Conservation (phyloP, 2,329 filamentous ascomycete species). For the Daldinia sp. region DNA sequence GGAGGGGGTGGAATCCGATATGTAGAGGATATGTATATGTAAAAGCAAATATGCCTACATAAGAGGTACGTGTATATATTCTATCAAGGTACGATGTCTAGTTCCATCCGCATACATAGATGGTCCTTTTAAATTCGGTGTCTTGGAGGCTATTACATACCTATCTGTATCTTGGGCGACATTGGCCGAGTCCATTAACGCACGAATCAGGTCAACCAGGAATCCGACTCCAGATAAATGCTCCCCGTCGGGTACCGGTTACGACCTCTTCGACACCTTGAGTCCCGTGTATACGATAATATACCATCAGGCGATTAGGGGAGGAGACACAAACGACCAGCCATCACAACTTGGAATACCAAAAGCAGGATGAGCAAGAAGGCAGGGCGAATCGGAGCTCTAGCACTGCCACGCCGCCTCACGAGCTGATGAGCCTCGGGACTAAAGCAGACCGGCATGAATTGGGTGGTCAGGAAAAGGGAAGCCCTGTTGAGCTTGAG, state of each 20-base stretch:
- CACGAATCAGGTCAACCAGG: background rate
- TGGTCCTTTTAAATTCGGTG: no score
- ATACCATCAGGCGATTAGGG: background rate
- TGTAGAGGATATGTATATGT: no score
- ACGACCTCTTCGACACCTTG: background rate
- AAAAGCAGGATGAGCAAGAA: background rate
- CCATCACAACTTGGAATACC: background rate
- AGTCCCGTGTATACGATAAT: background rate
- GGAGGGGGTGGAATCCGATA: no score
- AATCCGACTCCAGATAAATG: background rate
- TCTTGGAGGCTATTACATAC: no score
- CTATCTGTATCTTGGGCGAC: no score
- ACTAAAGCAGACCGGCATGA: constrained; percentile 1
- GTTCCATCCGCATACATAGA: no score
- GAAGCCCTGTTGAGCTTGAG: background rate
- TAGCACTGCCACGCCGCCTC: background rate
- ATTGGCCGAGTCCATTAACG: no score
- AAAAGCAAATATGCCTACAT: no score
- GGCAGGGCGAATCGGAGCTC: background rate
- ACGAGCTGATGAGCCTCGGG: background rate
- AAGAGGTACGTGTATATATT: no score
- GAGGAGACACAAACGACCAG: background rate
- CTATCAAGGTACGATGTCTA: no score
- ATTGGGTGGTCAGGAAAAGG: background rate
- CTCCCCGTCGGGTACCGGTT: background rate